Percentiles rank a stretch among this genome's conserved stretches.
phyloP scores from a whole-genome alignment of 2,329 filamentous ascomycete species.

The Fusarium decemcellulare region DNA sequence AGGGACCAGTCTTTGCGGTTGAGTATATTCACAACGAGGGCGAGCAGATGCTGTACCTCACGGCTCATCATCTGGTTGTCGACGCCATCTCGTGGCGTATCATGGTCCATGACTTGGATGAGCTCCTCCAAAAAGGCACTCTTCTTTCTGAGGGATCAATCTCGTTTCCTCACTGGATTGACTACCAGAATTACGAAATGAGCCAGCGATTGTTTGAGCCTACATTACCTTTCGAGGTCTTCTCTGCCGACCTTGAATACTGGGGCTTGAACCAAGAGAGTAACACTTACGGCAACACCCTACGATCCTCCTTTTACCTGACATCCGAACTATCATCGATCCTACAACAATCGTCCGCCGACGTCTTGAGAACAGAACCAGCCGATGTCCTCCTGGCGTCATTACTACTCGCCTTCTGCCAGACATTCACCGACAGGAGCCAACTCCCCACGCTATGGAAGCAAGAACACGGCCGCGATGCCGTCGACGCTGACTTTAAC shows the following conservation, averaged over 20 bases:
- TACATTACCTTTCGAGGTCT: slow-evolving; percentile 56
- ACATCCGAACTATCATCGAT: slow-evolving; percentile 58
- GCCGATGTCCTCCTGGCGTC: slow-evolving; percentile 69
- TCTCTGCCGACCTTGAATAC: slow-evolving; percentile 59
- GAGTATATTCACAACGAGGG: slow-evolving; percentile 64
- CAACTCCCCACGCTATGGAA: slow-evolving; percentile 67
- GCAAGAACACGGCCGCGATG: slow-evolving; percentile 64
- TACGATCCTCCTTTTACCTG: slow-evolving; percentile 59
- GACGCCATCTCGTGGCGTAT: slow-evolving; percentile 67
- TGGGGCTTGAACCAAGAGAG: slow-evolving; percentile 61
- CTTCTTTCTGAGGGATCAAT: slow-evolving; percentile 61
- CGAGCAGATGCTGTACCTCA: slow-evolving; percentile 63
- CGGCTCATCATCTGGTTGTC: slow-evolving; percentile 66
- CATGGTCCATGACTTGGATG: slow-evolving; percentile 65
- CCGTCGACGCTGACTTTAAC: slow-evolving; percentile 62
- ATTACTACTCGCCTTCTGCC: slow-evolving; percentile 68
- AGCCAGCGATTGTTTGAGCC: slow-evolving; percentile 47
- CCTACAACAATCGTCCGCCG: slow-evolving; percentile 59
- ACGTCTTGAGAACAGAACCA: slow-evolving; percentile 65
- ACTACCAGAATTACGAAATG: slow-evolving; percentile 59
- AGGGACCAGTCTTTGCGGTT: slow-evolving; percentile 65
- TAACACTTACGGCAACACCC: slow-evolving; percentile 63
- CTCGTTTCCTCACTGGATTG: slow-evolving; percentile 65
- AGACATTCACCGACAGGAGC: slow-evolving; percentile 66
- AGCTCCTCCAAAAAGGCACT: slow-evolving; percentile 61